Evolutionary conservation across 257 asterid species (phyloP).

Genomic region (Datura wrightii): DNA sequence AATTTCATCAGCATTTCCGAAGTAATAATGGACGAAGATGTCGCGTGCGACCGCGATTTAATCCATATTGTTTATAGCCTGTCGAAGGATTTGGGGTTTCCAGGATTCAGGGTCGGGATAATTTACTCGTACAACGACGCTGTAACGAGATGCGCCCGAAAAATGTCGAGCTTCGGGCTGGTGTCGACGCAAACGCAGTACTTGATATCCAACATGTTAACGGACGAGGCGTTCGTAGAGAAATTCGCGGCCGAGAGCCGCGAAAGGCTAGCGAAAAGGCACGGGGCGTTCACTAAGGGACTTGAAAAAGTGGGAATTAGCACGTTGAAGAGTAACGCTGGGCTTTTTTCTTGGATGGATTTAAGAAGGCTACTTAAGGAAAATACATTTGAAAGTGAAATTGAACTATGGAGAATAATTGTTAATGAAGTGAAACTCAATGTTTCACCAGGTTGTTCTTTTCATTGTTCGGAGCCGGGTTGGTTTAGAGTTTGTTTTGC

Average conservation of each 20-base stretch:
- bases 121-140: slow-evolving; percentile 32
- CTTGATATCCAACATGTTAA: slow-evolving; percentile 1
- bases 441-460: slow-evolving; percentile 24
- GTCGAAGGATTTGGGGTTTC: slow-evolving; percentile 36
- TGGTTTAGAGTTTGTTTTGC: slow-evolving; percentile 35
- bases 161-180: slow-evolving; percentile 36
- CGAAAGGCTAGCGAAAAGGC: neutral
- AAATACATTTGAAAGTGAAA: slow-evolving; percentile 1
- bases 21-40: slow-evolving; percentile 13
- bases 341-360: slow-evolving; percentile 22
- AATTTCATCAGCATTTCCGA: slow-evolving; percentile 37
- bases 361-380: slow-evolving; percentile 10
- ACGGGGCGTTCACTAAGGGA: slow-evolving; percentile 1
- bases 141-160: slow-evolving; percentile 33
- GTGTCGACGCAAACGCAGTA: slow-evolving; percentile 26
- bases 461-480: slow-evolving; percentile 31
- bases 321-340: slow-evolving; percentile 28
- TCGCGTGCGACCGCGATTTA: neutral
- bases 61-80: slow-evolving; percentile 31
- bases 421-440: slow-evolving; percentile 26
- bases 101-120: slow-evolving; percentile 34
- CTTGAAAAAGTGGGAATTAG: slow-evolving; percentile 23
- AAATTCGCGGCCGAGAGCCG: slow-evolving; percentile 16
- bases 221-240: neutral
- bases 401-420: slow-evolving; percentile 15